Base-by-base conservation (phyloP, 2,329 filamentous ascomycete species). In the Chaetomium sp. region DNA sequence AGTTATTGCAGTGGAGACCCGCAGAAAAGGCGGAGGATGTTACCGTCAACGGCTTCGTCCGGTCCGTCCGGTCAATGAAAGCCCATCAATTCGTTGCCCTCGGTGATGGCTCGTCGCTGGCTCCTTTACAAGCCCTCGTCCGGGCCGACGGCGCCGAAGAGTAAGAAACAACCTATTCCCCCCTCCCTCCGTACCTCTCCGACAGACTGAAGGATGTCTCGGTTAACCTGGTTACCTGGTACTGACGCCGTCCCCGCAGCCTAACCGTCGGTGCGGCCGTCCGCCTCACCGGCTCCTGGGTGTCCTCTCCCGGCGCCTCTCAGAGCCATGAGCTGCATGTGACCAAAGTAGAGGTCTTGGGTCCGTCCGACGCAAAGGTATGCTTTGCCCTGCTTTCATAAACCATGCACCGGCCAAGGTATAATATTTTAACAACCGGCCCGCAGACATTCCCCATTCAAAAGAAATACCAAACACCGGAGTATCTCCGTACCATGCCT, bases 381-480 rank as follows among this genome's bases (percentile, higher is more conserved):
- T 67, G 54, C 64, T 78, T 73, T 68, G 53, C 64, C 55, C 58
- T 63, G 35, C 10, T 45, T 21, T 29, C 23, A 21, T 12, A 21
- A 38, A 6, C 7, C 42, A 25, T n/a, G n/a, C 7, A 6, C 13
- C 12, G 47, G 25, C 3, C 29, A 35, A 21, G 12, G 19, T 42
- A 31, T 23, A 49, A 27, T 29, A 21, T 50, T 33, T 33, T 64
- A 49, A 67, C 64, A 27, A 35, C 49, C 38, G 4, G 25, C n/a
- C 51, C 62, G 45, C 59, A 98, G 91, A 91, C 89, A 68, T 96
- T 92, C 74, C 95, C 95, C 3, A 87, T 99, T 27, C 95, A 99
- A 78, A 97, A 97, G 78, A 98, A 98, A 78, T 97, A 95, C 72
- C 93, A 97, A 72, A 92, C 89, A 5, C 82, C 90, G 58, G 94